phyloP scores from a whole-genome alignment of 192 early-diverging fungal genomes.

The Rhizophagus sp. region DNA sequence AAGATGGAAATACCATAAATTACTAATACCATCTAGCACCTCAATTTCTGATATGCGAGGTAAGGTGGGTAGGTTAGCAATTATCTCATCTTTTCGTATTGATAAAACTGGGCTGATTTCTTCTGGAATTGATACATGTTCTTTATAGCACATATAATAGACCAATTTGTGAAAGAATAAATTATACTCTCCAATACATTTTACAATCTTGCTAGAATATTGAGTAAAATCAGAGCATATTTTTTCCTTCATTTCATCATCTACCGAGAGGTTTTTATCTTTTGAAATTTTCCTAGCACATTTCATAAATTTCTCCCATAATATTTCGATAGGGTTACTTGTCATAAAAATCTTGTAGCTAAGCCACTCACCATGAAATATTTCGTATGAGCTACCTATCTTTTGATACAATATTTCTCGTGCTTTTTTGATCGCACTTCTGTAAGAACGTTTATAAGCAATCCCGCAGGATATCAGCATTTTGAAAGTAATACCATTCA shows the following conservation, averaged over 20 bases:
- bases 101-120: no score
- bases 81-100: no score
- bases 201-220: not conserved
- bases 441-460: constrained; percentile 4
- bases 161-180: no score
- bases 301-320: constrained; percentile 16
- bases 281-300: not conserved
- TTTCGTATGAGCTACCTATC: not conserved
- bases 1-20: no score
- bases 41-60: no score
- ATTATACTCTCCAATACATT: constrained; percentile 2
- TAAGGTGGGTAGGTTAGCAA: no score
- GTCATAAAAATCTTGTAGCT: constrained; percentile 1
- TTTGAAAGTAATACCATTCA: not conserved
- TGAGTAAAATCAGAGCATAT: constrained; percentile 22
- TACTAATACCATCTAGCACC: no score
- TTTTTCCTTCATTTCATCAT: constrained; percentile 1
- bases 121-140: no score
- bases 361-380: no score
- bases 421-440: not conserved
- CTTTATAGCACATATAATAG: no score
- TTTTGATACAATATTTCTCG: constrained; percentile 1
- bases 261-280: constrained; percentile 16
- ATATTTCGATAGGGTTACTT: not conserved
- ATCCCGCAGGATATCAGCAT: not conserved